Evolutionary conservation across 179 eudicot genomes (phyloP), one percentile per base, ranked within the genome.

Genomic region (Amaranthus tricolor): DNA sequence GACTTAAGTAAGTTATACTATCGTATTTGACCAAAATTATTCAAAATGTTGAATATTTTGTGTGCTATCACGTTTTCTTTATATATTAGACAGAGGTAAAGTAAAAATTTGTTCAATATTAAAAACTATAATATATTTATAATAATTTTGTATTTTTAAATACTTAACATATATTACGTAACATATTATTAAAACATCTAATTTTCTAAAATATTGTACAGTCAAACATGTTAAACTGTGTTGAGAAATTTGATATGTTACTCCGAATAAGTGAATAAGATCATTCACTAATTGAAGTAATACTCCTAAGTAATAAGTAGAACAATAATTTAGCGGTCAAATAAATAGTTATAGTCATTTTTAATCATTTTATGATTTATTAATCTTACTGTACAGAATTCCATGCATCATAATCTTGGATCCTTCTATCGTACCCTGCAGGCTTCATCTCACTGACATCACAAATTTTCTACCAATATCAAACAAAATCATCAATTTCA

Each of bases 401-500:
- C 13, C 59, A 69, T 69, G 72, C 48, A 21, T 24, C 61, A 53
- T 68, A 0, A n/a, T 31, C 9, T 49, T 69, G 72, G 59, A 52
- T 48, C 50, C 59, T 52, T 14, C 21, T 24, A n/a, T n/a, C 9
- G 58, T 68, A 24, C 24, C 24, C 1, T 31, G 40, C 40, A 31
- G 40, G 40, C 2, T 31, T 31, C 40, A 31, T 31, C 40, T 31
- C 40, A 50, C 15, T 24, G 49, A 53, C 61, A 53, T 69, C 49
- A 31, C 20, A 1, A 5, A 58, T 11, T 8, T 59, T 6, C 57
- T 54, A 4, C 52, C 24, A 53, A 53, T 31, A 53, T 69, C 72
- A 52, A 31, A 69, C 49, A 53, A 68, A 69, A 69, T 21, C 61
- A 20, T 69, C 61, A 52, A 21, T 69, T 24, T 50, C 21, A 13